Base-by-base conservation (phyloP, 164 flowering plant genomes). In the Taxillus chinensis region DNA sequence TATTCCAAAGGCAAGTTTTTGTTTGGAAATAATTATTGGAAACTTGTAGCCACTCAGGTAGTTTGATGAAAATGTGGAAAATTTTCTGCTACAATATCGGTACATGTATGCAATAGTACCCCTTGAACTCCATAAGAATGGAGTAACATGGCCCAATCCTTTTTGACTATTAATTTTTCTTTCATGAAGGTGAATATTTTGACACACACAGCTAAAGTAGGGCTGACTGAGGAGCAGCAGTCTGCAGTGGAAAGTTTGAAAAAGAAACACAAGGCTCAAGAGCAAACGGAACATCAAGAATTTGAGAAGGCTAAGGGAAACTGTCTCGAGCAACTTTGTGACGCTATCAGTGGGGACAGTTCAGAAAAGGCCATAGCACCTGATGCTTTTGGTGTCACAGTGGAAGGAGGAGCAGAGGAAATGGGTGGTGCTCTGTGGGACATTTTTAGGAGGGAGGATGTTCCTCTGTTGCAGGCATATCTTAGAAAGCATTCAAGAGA, bases 381-480 rank as follows among this genome's bases (percentile, higher is more conserved):
- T 27, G 27, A 27, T 27, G 27, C 2, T 27, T 27, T 27, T 27
- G 27, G 27, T 27, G 27, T 65, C 13, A 17, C 66, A 2, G 39
- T 41, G 13, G 66, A 41, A 61, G 59, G 14, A 11, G 13, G 51
- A 39, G 45, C n/a, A 45, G 78, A 68, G 45, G 68, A 59, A 59
- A 65, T 62, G 5, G 84, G 82, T 4, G 70, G 83, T 60, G 93
- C 88, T 45, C 63, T 85, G 13, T 87, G 95, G 95, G 95, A 87
- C 69, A 86, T 87, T 38, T 87, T 84, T 57, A 64, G 91, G 58
- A 75, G 91, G 61, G 71, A 83, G 69, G 95, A 87, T 64, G 82
- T 80, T 12, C 81, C 90, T 0, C 78, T 79, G 54, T 64, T 88
- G 54, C 73, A 78, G 55, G 85, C 60, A 16, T 88, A 88, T 68